Percentiles rank a stretch among this genome's conserved stretches.
Conservation (phyloP, 225 moss, liverwort and hornwort species). For the Lunularia cruciata region DNA sequence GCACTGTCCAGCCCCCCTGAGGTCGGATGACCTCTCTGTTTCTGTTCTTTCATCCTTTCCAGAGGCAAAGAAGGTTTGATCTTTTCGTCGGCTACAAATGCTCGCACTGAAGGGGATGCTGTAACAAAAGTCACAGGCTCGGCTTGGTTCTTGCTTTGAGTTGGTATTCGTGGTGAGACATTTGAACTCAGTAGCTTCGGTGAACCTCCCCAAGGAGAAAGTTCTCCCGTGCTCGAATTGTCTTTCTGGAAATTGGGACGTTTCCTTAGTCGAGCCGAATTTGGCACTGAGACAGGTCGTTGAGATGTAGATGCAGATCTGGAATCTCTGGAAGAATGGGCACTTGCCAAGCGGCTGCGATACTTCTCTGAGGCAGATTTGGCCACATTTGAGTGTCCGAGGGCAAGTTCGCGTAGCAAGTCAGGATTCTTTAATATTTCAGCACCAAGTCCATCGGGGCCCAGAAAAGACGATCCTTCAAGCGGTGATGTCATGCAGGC, state of each 20-base stretch:
- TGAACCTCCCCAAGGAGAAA: conserved; percentile 26
- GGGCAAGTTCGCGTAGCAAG: conserved; percentile 50
- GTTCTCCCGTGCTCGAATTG: conserved; percentile 8
- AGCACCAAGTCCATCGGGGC: conserved; percentile 47
- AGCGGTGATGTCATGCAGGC: conserved; percentile 28
- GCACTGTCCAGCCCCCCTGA: conserved; percentile 20
- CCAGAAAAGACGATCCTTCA: conserved; percentile 12
- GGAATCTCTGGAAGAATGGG: conserved; percentile 39
- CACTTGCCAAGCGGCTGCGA: conserved; percentile 12
- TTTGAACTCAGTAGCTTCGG: conserved; percentile 4
- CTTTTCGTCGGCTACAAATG: neutral
- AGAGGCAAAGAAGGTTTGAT: neutral
- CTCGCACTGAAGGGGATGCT: conserved; percentile 8
- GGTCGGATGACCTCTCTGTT: neutral
- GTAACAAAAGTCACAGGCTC: neutral
- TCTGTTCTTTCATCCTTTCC: neutral
- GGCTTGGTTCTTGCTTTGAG: neutral
- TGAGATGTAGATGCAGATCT: conserved; percentile 41
- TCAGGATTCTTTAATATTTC: conserved; percentile 52
- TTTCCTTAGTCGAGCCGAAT: neutral
- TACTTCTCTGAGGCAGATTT: conserved; percentile 6
- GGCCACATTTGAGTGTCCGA: conserved; percentile 39
- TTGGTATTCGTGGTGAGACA: neutral
- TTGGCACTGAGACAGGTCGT: conserved; percentile 1
- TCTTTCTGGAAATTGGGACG: neutral